Percentiles rank a stretch among this genome's conserved stretches.
Evolutionary conservation across 805 yeast genomes (phyloP).

Genomic region (Yarrowia yakushimensis): DNA sequence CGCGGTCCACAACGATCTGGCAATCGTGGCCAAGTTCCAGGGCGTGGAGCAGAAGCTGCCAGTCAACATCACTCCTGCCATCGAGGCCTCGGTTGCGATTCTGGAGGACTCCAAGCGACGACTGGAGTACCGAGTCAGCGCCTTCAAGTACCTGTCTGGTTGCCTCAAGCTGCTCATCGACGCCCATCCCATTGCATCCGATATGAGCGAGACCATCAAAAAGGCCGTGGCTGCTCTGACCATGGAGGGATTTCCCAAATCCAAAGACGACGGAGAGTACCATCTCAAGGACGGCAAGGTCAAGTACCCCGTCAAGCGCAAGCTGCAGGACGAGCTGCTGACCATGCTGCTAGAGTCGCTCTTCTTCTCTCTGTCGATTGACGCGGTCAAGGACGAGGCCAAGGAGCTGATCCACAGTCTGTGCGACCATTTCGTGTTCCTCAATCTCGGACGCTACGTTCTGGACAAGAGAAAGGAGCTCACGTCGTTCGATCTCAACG

Average conservation of each 20-base stretch:
- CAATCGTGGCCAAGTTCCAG: constrained; percentile 65
- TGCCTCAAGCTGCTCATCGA: constrained; percentile 68
- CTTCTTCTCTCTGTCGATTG: constrained; percentile 72
- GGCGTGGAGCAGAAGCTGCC: constrained; percentile 63
- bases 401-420: constrained; percentile 56
- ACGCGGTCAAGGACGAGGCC: constrained; percentile 70
- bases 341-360: constrained; percentile 63
- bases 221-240: constrained; percentile 36
- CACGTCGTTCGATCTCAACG: constrained; percentile 68
- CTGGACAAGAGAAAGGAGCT: constrained; percentile 61
- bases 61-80: constrained; percentile 77
- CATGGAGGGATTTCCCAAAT: constrained; percentile 41
- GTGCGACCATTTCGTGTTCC: constrained; percentile 72
- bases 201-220: constrained; percentile 33
- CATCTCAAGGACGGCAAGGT: constrained; percentile 30
- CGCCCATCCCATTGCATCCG: constrained; percentile 47
- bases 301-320: constrained; percentile 30
- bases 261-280: constrained; percentile 34
- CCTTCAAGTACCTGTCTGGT: constrained; percentile 67
- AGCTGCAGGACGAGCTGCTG: constrained; percentile 56
- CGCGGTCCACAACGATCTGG: constrained; percentile 51
- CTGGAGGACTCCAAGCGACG: constrained; percentile 60
- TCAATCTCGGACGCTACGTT: constrained; percentile 72
- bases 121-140: constrained; percentile 67
- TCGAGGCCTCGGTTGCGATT: constrained; percentile 70